Evolutionary conservation across 2,329 filamentous ascomycete species (phyloP), one percentile per base, ranked within the genome.

Genomic region (Aspergillus tamarii): DNA sequence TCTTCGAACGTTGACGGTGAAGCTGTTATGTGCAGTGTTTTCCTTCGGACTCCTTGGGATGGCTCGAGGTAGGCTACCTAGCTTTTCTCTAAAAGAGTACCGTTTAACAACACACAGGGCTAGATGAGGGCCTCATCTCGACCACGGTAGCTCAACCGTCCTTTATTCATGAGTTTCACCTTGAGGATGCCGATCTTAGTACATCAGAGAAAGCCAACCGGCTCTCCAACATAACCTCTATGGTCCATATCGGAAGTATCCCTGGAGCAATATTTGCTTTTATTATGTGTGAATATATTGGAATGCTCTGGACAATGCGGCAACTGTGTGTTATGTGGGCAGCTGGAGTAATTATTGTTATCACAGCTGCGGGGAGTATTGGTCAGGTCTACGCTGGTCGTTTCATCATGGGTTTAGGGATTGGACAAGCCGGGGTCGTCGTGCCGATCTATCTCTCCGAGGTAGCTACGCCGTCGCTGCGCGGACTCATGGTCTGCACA

Each of bases 391-490:
- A 76, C 32, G 73, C 72, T 3, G 75, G 73, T 9, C 68, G 74
- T 5, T 74, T 76, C 43, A 69, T 78, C 12, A 71, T 72, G 58
- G 75, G 76, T 3, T 57, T 78, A 3, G 75, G 75, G 2, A 72
- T 76, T 39, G 74, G 76, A 8, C 69, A 76, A 36, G 87, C 92
- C 1, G 93, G 93, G 0, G 93, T 97, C 28, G 90, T 96, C 32
- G 92, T 94, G 1, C 94, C 94, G 0, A 84, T 97, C 10, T 97
- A 96, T 81, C 93, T 97, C 72, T 92, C 91, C 55, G 94, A 97
- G 77, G 85, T 96, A 26, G 88, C 93, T 0, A 93, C 93, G 1
- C 87, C 87, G 0, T 79, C 84, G 16, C 85, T 89, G 71, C 87
- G 89, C 52, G 92, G 92, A 10, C 87, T 94, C 53, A 39, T 71